Base-by-base conservation (phyloP, 345 rosid genomes). In the Draba incana region DNA sequence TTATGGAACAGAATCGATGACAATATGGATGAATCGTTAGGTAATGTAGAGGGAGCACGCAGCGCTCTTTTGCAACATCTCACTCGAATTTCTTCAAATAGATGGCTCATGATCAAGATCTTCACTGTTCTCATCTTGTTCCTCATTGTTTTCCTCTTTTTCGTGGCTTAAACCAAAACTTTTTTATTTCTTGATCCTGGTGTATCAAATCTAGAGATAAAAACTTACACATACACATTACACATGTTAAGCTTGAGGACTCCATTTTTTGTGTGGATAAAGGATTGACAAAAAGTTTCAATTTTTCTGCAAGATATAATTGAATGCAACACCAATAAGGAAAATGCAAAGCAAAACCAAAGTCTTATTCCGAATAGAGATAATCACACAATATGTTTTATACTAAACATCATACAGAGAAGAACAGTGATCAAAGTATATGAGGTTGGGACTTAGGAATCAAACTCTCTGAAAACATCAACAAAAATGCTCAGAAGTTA, bases 41-140 rank as follows among this genome's bases (percentile, higher is more conserved):
- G 72, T 50, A 92, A 92, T 20, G 94, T 92, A 48, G 96, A 90
- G 74, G 89, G 86, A 71, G 97, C 98, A 59, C 92, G 82, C 13
- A 82, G 75, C 52, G 76, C 97, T 73, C 79, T 90, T 15, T 73
- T 90, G 73, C 86, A 84, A 75, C 84, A 88, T 77, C 89, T 93
- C 68, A 88, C 79, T 71, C 81, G 79, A 75, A 88, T 83, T 72
- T 88, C 98, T 15, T 93, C 98, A 48, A 93, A 88, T 71, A 75
- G 98, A 81, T 93, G 98, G 98, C 97, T 93, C 66, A 62, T 90
- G 81, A 78, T 93, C 80, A 93, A 93, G 83, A 84, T 93, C 68
- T 93, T 93, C 67, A 87, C 84, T n/a, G 44, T 88, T 42, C 52
- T 93, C 54, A 82, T 90, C 59, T 64, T 89, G 56, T 86, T 92